Conservation (phyloP, 768 basidiomycete species). For the Lentinula boryana region DNA sequence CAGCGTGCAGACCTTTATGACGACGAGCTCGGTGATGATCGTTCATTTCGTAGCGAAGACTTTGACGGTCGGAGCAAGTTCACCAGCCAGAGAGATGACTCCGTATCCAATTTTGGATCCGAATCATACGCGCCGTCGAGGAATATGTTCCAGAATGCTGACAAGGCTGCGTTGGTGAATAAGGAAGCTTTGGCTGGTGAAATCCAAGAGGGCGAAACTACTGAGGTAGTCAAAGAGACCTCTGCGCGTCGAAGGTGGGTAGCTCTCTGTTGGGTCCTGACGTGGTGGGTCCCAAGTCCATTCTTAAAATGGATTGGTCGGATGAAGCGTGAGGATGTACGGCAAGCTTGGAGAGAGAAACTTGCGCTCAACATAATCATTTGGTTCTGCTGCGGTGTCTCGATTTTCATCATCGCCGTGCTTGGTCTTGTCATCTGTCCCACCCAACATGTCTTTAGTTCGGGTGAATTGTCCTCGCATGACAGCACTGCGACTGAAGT, state of each 20-base stretch:
- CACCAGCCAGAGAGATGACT: constrained; percentile 74
- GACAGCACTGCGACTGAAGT: constrained; percentile 68
- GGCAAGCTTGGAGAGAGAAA: constrained; percentile 98
- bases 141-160: constrained; percentile 90
- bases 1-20: constrained; percentile 70
- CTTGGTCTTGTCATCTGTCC: constrained; percentile 90
- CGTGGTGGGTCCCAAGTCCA: constrained; percentile 84
- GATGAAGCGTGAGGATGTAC: constrained; percentile 92
- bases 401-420: constrained; percentile 89
- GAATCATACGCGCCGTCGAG: constrained; percentile 92
- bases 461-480: constrained; percentile 69
- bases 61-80: constrained; percentile 75
- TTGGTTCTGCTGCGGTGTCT: constrained; percentile 87
- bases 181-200: constrained; percentile 85
- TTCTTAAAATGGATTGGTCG: constrained; percentile 68
- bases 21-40: constrained; percentile 74
- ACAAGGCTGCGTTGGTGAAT: constrained; percentile 65
- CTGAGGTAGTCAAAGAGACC: constrained; percentile 81
- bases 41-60: constrained; percentile 70
- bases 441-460: constrained; percentile 85
- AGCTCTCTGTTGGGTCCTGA: constrained; percentile 78
- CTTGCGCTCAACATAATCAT: constrained; percentile 92
- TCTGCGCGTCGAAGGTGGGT: constrained; percentile 86
- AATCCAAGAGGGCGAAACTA: constrained; percentile 81
- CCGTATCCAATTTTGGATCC: constrained; percentile 77